A percentile compares a stretch with the other conserved stretches of the same genome.
phyloP scores from a whole-genome alignment of 2,329 filamentous ascomycete species.

The Phaeosphaeriaceae sp. region DNA sequence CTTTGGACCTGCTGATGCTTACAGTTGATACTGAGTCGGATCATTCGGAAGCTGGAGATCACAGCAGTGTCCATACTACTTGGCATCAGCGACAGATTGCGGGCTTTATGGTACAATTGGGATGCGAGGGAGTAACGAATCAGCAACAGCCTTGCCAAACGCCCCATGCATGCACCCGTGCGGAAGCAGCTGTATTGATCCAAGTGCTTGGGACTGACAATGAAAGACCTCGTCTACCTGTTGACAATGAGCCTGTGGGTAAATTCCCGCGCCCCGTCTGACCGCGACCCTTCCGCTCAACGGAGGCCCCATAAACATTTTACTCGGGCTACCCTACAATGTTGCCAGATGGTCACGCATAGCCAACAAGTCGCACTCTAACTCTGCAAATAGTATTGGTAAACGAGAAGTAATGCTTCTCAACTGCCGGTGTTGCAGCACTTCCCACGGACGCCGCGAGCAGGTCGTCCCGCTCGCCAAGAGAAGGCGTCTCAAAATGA shows the following conservation, averaged over 20 bases:
- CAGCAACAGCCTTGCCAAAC: neutral
- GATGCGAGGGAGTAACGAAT: neutral
- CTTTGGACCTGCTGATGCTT: neutral
- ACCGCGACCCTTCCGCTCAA: neutral
- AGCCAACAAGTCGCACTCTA: neutral
- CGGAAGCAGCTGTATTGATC: neutral
- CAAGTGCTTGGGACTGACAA: slow-evolving; percentile 2
- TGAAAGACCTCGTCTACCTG: slow-evolving; percentile 4
- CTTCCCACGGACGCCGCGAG: slow-evolving; percentile 7
- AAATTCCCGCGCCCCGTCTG: slow-evolving; percentile 13
- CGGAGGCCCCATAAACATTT: neutral
- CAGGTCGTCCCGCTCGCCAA: slow-evolving; percentile 26
- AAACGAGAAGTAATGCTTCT: neutral
- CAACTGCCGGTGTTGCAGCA: slow-evolving; percentile 20
- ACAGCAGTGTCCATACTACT: neutral
- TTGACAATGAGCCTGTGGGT: slow-evolving; percentile 14
- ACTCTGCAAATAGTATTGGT: neutral
- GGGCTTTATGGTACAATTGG: neutral
- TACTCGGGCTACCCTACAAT: neutral
- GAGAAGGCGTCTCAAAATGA: slow-evolving; percentile 20
- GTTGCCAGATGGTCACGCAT: neutral
- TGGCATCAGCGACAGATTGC: neutral
- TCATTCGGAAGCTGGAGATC: neutral
- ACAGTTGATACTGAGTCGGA: neutral
- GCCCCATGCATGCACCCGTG: slow-evolving; percentile 3